Evolutionary conservation across 345 rosid species (phyloP).

Genomic region (Gossypium anomalum): DNA sequence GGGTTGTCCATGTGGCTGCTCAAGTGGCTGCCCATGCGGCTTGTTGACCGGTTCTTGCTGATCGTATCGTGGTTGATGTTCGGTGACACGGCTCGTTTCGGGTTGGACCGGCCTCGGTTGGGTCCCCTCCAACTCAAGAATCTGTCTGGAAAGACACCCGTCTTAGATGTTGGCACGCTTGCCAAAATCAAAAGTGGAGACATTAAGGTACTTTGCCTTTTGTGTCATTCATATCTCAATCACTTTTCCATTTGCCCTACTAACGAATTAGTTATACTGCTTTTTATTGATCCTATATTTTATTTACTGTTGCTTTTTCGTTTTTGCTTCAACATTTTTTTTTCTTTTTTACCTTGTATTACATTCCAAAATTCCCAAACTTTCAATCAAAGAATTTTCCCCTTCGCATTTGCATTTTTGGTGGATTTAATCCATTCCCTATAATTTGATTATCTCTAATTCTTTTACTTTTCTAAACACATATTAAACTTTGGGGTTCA

Average conservation of each 20-base stretch:
- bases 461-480: too few relatives aligned
- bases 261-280: background rate
- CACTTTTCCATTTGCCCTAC: slow-evolving; percentile 10
- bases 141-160: slow-evolving; percentile 80
- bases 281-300: slow-evolving; percentile 26
- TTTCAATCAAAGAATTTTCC: background rate
- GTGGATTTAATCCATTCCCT: too few relatives aligned
- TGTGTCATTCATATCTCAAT: slow-evolving; percentile 17
- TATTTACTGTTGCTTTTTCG: slow-evolving; percentile 15
- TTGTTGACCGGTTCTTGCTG: slow-evolving; percentile 74
- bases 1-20: slow-evolving; percentile 88
- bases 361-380: slow-evolving; percentile 1
- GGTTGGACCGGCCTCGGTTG: slow-evolving; percentile 68
- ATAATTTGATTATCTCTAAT: too few relatives aligned
- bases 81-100: slow-evolving; percentile 64
- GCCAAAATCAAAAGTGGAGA: slow-evolving; percentile 85
- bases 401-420: too few relatives aligned
- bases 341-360: background rate
- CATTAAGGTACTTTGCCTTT: slow-evolving; percentile 49
- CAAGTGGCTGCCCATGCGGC: slow-evolving; percentile 74
- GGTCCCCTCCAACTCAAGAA: slow-evolving; percentile 83
- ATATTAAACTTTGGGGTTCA: too few relatives aligned
- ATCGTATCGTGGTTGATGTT: slow-evolving; percentile 60
- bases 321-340: background rate
- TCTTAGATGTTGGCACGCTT: slow-evolving; percentile 83